Evolutionary conservation across 352 stramenopile genomes (phyloP).

Genomic region (Phytopythium boreale): DNA sequence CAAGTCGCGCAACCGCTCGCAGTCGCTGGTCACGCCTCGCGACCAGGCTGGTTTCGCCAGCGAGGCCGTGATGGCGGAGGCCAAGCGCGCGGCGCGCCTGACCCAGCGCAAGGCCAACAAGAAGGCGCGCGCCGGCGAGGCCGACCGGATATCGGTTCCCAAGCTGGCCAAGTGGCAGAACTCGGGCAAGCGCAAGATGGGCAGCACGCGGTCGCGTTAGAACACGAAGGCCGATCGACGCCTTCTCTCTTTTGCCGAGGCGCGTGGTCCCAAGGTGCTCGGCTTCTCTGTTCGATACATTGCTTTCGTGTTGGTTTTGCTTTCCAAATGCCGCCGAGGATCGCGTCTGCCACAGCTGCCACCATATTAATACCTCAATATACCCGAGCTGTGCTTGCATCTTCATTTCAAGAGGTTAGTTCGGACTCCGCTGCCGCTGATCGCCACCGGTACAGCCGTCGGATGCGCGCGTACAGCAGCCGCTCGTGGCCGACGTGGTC

Average conservation of each 20-base stretch:
- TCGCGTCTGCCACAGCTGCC: conserved; percentile 5
- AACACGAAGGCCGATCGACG: neutral
- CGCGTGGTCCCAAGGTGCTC: neutral
- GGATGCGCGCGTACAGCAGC: conserved; percentile 45
- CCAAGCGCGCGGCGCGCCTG: conserved; percentile 45
- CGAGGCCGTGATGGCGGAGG: conserved; percentile 40
- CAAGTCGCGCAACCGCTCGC: conserved; percentile 81
- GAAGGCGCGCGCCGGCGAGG: conserved; percentile 74
- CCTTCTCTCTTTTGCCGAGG: neutral
- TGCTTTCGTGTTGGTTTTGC: neutral
- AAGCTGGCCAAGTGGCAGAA: conserved; percentile 90
- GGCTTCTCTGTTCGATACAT: conserved; percentile 4
- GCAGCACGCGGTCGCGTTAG: conserved; percentile 80
- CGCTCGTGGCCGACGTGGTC: conserved; percentile 57
- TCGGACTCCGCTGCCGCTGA: neutral
- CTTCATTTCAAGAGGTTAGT: neutral
- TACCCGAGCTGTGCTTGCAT: conserved; percentile 6
- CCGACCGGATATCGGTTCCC: conserved; percentile 71
- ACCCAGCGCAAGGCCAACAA: conserved; percentile 80
- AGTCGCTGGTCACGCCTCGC: conserved; percentile 73
- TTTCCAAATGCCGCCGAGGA: neutral
- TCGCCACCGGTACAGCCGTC: conserved; percentile 29
- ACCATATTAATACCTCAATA: conserved; percentile 10
- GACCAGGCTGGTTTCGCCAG: conserved; percentile 65
- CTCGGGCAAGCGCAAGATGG: conserved; percentile 84